These are phyloP conservation scores for Boletus sp. DNA, from an alignment of 1,284 basidiomycete species.

Conservation along the genomic window DNA sequence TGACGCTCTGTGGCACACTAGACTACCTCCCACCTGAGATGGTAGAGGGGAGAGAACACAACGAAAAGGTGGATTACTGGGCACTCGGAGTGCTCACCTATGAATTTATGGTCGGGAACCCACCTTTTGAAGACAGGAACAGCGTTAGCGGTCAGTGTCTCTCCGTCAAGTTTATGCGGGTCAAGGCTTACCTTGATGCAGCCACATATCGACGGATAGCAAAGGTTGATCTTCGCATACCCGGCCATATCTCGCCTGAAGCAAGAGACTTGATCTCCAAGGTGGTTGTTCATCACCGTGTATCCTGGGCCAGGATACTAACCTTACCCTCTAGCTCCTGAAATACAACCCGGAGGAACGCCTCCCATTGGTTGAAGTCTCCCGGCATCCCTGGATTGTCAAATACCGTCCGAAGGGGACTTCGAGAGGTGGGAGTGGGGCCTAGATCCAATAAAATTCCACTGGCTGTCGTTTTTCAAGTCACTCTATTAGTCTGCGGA, in stretches of 20 bases:
- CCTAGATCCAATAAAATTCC: constrained; percentile 8
- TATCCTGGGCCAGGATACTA: constrained; percentile 28
- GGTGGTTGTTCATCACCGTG: too few species aligned
- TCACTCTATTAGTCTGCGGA: neutral
- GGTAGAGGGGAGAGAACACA: constrained; percentile 88
- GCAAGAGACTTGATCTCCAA: constrained; percentile 63
- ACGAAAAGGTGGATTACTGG: constrained; percentile 93
- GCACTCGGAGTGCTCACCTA: constrained; percentile 94
- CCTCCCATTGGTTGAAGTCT: constrained; percentile 76
- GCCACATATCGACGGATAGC: constrained; percentile 88
- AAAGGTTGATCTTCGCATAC: constrained; percentile 79
- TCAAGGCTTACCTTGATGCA: constrained; percentile 26
- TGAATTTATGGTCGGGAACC: constrained; percentile 89
- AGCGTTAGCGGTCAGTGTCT: constrained; percentile 63
- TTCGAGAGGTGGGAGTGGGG: constrained; percentile 26
- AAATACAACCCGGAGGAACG: constrained; percentile 83
- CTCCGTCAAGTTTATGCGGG: neutral
- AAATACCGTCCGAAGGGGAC: constrained; percentile 57
- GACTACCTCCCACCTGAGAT: constrained; percentile 99
- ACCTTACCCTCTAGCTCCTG: constrained; percentile 61
- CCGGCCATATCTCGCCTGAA: constrained; percentile 57
- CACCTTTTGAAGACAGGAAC: constrained; percentile 89
- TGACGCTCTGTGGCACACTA: constrained; percentile 90
- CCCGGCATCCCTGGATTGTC: constrained; percentile 90
- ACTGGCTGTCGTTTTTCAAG: neutral